phyloP scores from a whole-genome alignment of 2,329 filamentous ascomycete genomes.

The Trichoderma polysporum region DNA sequence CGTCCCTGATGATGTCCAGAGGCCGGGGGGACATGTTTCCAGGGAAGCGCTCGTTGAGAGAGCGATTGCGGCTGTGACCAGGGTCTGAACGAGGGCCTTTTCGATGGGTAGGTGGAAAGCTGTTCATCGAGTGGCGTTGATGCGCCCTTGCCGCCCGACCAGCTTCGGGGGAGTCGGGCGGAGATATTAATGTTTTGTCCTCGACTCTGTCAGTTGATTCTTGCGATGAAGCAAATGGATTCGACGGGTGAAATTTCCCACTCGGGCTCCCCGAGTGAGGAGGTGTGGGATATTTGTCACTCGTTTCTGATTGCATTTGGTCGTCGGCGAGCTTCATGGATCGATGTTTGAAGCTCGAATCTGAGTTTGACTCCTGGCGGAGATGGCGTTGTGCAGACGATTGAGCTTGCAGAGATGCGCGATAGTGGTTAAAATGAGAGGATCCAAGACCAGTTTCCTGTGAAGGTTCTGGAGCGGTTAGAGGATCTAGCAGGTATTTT shows the following conservation, averaged over 20 bases:
- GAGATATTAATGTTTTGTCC: neutral
- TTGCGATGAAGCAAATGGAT: constrained; percentile 35
- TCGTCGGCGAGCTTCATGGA: neutral
- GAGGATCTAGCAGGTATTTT: constrained; percentile 67
- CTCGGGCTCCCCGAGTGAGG: constrained; percentile 56
- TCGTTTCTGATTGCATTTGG: neutral
- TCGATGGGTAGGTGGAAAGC: neutral
- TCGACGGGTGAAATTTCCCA: constrained; percentile 45
- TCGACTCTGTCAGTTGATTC: neutral
- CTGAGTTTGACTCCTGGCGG: neutral
- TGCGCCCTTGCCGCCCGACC: neutral
- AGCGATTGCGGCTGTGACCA: constrained; percentile 23
- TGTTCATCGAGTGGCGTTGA: neutral
- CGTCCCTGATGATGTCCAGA: constrained; percentile 63
- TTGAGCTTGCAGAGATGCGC: constrained; percentile 17
- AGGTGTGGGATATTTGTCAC: constrained; percentile 39
- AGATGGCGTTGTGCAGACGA: neutral
- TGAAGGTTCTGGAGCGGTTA: constrained; percentile 65
- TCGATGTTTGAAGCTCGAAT: neutral
- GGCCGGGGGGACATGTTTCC: constrained; percentile 66
- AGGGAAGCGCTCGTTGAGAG: constrained; percentile 49
- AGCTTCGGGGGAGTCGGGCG: neutral
- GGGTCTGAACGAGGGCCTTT: neutral
- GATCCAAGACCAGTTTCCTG: constrained; percentile 65
- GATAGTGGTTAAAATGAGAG: constrained; percentile 47